phyloP scores from a whole-genome alignment of 768 basidiomycete species.

The Pisolithus microcarpus region DNA sequence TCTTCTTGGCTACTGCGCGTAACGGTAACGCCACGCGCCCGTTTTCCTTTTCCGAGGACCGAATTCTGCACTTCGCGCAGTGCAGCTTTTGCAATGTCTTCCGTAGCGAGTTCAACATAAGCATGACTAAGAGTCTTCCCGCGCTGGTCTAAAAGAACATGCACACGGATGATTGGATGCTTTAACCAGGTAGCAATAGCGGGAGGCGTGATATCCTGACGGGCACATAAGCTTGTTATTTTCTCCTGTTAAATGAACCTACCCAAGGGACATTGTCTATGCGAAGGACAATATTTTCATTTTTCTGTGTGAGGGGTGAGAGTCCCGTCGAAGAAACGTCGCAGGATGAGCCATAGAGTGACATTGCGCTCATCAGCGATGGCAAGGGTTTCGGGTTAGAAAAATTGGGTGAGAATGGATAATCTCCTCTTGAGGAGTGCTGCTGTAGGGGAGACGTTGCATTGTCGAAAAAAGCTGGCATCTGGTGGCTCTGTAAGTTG shows the following conservation, averaged over 20 bases:
- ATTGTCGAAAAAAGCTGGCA: constrained; percentile 9
- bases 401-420: constrained; percentile 21
- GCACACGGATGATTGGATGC: constrained; percentile 56
- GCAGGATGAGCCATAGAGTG: constrained; percentile 17
- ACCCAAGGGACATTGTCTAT: constrained; percentile 92
- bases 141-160: constrained; percentile 72
- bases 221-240: constrained; percentile 7
- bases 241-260: constrained; percentile 17
- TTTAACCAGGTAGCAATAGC: constrained; percentile 63
- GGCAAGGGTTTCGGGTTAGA: constrained; percentile 21
- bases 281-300: constrained; percentile 56
- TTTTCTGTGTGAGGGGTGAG: constrained; percentile 3
- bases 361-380: constrained; percentile 28
- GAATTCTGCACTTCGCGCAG: constrained; percentile 45
- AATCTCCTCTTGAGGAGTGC: constrained; percentile 19
- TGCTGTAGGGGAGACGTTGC: constrained; percentile 18
- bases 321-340: constrained; percentile 10
- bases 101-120: constrained; percentile 64
- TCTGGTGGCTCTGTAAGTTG: constrained; percentile 7
- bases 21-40: constrained; percentile 78
- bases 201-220: constrained; percentile 76
- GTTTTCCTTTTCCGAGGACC: constrained; percentile 69
- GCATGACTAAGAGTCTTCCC: constrained; percentile 85
- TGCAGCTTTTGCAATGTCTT: constrained; percentile 57
- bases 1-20: constrained; percentile 76